These are phyloP conservation scores for Globisporangium irregulare DNA, from an alignment of 352 stramenopile species.

Conservation along the genomic window DNA sequence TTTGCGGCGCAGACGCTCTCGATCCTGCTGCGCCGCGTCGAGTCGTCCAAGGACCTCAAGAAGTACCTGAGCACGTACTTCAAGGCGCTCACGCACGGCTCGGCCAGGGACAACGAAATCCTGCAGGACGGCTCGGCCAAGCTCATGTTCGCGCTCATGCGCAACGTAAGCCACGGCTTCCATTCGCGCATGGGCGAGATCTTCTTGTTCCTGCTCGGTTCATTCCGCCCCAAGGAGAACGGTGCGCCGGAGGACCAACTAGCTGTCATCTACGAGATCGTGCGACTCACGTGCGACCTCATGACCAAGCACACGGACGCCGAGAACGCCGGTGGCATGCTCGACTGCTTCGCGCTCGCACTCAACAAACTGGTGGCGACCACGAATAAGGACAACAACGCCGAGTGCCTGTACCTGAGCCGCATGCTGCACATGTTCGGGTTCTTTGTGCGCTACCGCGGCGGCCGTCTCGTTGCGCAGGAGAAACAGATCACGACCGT, in stretches of 20 bases:
- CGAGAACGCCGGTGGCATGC: slow-evolving; percentile 55
- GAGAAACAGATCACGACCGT: slow-evolving; percentile 32
- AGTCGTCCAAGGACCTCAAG: slow-evolving; percentile 66
- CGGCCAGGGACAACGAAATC: slow-evolving; percentile 54
- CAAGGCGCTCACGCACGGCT: slow-evolving; percentile 68
- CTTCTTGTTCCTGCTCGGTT: slow-evolving; percentile 63
- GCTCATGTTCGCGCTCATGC: slow-evolving; percentile 78
- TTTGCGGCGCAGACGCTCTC: slow-evolving; percentile 88
- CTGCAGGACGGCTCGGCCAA: slow-evolving; percentile 85
- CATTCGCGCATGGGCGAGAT: slow-evolving; percentile 84
- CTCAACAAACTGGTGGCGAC: slow-evolving; percentile 48
- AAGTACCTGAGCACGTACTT: slow-evolving; percentile 82
- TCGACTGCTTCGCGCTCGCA: slow-evolving; percentile 61
- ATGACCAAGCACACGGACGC: slow-evolving; percentile 81
- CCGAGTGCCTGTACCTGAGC: slow-evolving; percentile 63
- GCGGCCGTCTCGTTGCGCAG: slow-evolving; percentile 44
- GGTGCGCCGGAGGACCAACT: slow-evolving; percentile 21
- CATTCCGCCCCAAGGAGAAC: slow-evolving; percentile 57
- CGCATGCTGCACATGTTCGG: slow-evolving; percentile 60
- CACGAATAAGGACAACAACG: slow-evolving; percentile 28
- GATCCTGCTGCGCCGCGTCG: slow-evolving; percentile 76
- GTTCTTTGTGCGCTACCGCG: slow-evolving; percentile 54
- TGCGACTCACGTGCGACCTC: slow-evolving; percentile 56
- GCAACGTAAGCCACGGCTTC: slow-evolving; percentile 84
- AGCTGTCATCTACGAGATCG: slow-evolving; percentile 59